These are phyloP conservation scores for Pseudotsuga menziesii DNA, from an alignment of 75 land plant genomes.

Conservation along the genomic window DNA sequence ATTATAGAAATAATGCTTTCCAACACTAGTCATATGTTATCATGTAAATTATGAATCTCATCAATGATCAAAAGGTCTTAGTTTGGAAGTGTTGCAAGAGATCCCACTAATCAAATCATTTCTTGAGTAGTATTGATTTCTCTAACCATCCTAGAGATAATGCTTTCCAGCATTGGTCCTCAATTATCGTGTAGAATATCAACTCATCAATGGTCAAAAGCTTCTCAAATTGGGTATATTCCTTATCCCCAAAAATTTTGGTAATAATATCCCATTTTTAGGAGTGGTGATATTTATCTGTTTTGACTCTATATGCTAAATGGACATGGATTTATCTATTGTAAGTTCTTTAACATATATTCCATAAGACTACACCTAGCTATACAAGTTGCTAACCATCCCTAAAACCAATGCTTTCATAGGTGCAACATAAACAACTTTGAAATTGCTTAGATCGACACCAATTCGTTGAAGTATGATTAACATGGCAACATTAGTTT, in stretches of 20 bases:
- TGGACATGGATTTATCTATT: too few relatives aligned
- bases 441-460: constrained; percentile 52
- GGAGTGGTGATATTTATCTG: too few relatives aligned
- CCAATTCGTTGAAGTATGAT: constrained; percentile 86
- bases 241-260: too few relatives aligned
- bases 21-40: too few relatives aligned
- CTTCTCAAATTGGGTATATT: too few relatives aligned
- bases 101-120: constrained; percentile 8
- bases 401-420: constrained; percentile 98
- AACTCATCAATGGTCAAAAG: constrained; percentile 79
- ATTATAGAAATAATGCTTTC: too few relatives aligned
- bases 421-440: constrained; percentile 97
- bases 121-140: too few relatives aligned
- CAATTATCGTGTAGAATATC: constrained; percentile 93
- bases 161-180: constrained; percentile 94
- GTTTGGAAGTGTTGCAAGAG: too few relatives aligned
- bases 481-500: constrained; percentile 95
- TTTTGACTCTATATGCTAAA: too few relatives aligned
- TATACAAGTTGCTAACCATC: constrained; percentile 77
- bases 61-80: too few relatives aligned
- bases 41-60: too few relatives aligned
- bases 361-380: constrained; percentile 66
- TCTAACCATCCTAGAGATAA: constrained; percentile 65
- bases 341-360: constrained; percentile 77
- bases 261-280: too few relatives aligned